Percentiles rank a stretch among this genome's conserved stretches.
Evolutionary conservation across 106 monocot species (phyloP).

Genomic region (Dendrobium nobile): DNA sequence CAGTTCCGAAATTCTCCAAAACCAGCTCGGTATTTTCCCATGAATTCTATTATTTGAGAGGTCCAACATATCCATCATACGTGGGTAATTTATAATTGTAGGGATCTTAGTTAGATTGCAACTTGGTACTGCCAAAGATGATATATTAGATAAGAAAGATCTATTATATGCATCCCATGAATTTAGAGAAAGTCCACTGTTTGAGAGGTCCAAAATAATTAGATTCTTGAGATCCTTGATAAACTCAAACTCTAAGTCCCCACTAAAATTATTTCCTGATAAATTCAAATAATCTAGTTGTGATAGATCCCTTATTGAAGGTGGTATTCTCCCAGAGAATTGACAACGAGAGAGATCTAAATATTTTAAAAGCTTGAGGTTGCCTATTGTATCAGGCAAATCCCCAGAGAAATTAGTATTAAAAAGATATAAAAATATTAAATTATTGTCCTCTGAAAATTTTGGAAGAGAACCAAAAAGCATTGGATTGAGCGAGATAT

Average conservation of each 20-base stretch:
- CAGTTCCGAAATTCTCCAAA: constrained; percentile 31
- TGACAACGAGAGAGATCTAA: constrained; percentile 22
- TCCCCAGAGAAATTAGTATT: constrained; percentile 30
- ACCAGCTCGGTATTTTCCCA: constrained; percentile 54
- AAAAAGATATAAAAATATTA: constrained; percentile 23
- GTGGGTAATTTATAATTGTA: constrained; percentile 27
- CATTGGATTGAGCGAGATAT: constrained; percentile 32
- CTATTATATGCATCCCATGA: not conserved
- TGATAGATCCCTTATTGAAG: constrained; percentile 5
- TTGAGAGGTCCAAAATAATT: constrained; percentile 30
- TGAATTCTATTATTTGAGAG: constrained; percentile 49
- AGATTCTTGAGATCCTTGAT: constrained; percentile 25
- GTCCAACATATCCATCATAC: constrained; percentile 22
- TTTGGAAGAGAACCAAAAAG: not conserved
- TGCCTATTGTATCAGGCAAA: constrained; percentile 1
- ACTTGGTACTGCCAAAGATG: constrained; percentile 2
- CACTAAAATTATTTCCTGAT: constrained; percentile 25
- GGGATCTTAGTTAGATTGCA: constrained; percentile 49
- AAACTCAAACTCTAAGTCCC: constrained; percentile 23
- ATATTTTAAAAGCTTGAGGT: constrained; percentile 29
- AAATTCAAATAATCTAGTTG: too few relatives aligned
- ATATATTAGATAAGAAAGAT: not conserved
- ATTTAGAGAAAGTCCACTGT: constrained; percentile 38
- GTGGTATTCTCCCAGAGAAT: constrained; percentile 41
- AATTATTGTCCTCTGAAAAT: constrained; percentile 8